Evolutionary conservation across 75 land plant species (phyloP), one percentile per base, ranked within the genome.

Genomic region (Sequoiadendron giganteum): DNA sequence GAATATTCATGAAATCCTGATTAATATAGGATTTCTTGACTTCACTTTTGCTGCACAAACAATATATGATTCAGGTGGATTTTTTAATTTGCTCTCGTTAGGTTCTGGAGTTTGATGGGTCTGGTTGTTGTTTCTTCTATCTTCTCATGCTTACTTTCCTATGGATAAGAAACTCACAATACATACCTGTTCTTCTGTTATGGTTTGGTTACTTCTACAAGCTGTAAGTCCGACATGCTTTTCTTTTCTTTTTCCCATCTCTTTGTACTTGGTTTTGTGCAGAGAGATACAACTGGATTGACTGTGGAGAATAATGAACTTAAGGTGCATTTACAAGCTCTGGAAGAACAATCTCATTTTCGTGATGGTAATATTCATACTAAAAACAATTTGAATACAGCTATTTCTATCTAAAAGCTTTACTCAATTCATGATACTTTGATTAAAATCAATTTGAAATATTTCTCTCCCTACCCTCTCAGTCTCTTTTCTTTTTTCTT

Each of bases 211-310:
- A 65, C 8, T 65, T 65, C 68, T 25, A 25, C n/a, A 65, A 25
- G 70, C 5, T 65, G 70, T 65, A 65, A 65, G 70, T 25, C 28
- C 25, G 6, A 6, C 70, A 65, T 25, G 28, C 28, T 65, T 65
- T 65, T 65, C 70, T 21, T 65, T 18, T 65, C 28, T 65, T 52
- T 52, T 65, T 65, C 28, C 70, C 70, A 21, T 65, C n/a, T 65
- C 70, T 65, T 25, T 21, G 28, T 65, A 65, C 70, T 84, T 84
- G 28, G 3, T 21, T 39, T 55, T 32, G 34, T 77, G 89, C 88
- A 88, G 89, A 85, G 88, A 49, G 89, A 88, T 88, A 88, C 89
- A 58, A 65, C 88, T 42, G 89, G 89, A 40, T 68, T 88, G 79
- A 88, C 89, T 34, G 84, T 48, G 30, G 89, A 88, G 70, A 88